These are phyloP conservation scores for Lactarius trivialis DNA, from an alignment of 768 basidiomycete genomes.

Conservation along the genomic window DNA sequence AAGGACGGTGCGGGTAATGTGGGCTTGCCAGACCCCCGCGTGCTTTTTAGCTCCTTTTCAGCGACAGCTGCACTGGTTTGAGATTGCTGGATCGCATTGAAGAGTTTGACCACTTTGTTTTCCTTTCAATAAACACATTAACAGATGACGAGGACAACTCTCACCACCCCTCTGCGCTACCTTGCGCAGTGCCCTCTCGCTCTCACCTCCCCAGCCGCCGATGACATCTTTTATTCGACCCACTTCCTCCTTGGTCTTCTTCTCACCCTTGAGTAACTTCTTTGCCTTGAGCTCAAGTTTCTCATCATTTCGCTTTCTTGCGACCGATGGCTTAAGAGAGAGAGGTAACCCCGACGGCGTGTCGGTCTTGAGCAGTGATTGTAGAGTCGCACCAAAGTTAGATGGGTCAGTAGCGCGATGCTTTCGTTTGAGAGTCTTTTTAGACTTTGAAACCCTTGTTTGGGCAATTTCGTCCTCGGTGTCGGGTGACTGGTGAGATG, in stretches of 20 bases:
- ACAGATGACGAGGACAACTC: conserved; percentile 22
- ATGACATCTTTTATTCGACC: conserved; percentile 63
- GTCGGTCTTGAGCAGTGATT: conserved; percentile 64
- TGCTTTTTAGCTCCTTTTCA: conserved; percentile 51
- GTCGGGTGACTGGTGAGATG: conserved; percentile 29
- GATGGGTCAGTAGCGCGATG: conserved; percentile 68
- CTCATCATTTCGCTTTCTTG: conserved; percentile 63
- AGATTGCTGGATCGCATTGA: conserved; percentile 81
- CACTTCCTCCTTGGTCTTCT: conserved; percentile 67
- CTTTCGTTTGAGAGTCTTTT: conserved; percentile 78
- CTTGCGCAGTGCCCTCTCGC: conserved; percentile 70
- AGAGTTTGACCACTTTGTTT: conserved; percentile 66
- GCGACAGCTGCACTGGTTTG: conserved; percentile 50
- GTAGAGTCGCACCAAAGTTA: conserved; percentile 68
- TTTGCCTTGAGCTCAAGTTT: conserved; percentile 68
- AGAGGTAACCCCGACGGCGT: conserved; percentile 65
- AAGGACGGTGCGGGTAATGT: conserved; percentile 60
- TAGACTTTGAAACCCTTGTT: conserved; percentile 56
- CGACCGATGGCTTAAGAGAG: conserved; percentile 71
- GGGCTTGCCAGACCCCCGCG: conserved; percentile 68
- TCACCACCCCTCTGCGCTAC: conserved; percentile 80
- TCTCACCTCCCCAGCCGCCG: conserved; percentile 85
- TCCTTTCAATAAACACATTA: neutral
- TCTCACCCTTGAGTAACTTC: conserved; percentile 63
- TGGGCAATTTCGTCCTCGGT: conserved; percentile 61